These are phyloP conservation scores for Acer negundo DNA, from an alignment of 345 rosid species.

Conservation along the genomic window DNA sequence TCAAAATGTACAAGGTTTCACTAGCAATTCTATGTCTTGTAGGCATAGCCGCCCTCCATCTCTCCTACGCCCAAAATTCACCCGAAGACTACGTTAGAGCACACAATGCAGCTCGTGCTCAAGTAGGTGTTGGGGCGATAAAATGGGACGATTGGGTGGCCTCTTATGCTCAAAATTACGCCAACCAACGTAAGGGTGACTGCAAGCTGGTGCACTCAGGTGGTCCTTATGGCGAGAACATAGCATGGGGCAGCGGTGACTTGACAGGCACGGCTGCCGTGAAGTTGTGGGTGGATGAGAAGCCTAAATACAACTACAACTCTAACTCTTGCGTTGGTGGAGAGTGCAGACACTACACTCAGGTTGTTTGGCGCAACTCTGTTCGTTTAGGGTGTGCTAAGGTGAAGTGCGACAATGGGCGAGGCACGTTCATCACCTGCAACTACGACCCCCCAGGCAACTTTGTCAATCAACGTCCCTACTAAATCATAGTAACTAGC, in stretches of 20 bases:
- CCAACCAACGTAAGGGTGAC: constrained; percentile 28
- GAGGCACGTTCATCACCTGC: constrained; percentile 46
- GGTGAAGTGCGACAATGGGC: constrained; percentile 47
- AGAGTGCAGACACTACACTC: constrained; percentile 68
- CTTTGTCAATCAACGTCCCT: constrained; percentile 42
- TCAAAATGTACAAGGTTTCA: background rate
- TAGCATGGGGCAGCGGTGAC: constrained; percentile 47
- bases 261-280: constrained; percentile 47
- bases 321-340: constrained; percentile 51
- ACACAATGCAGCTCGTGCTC: constrained; percentile 50
- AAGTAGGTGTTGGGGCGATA: constrained; percentile 41
- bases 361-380: constrained; percentile 68
- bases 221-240: constrained; percentile 68
- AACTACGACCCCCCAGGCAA: constrained; percentile 71
- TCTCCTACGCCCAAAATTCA: constrained; percentile 31
- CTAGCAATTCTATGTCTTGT: constrained; percentile 2
- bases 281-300: constrained; percentile 57
- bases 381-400: constrained; percentile 64
- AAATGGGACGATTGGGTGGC: constrained; percentile 50
- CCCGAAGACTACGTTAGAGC: constrained; percentile 43
- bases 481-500: background rate
- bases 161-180: constrained; percentile 44
- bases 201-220: constrained; percentile 59
- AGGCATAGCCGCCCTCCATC: background rate
- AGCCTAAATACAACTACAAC: constrained; percentile 39